Conservation (phyloP, 2,329 filamentous ascomycete genomes). For the Calonectria naviculata region DNA sequence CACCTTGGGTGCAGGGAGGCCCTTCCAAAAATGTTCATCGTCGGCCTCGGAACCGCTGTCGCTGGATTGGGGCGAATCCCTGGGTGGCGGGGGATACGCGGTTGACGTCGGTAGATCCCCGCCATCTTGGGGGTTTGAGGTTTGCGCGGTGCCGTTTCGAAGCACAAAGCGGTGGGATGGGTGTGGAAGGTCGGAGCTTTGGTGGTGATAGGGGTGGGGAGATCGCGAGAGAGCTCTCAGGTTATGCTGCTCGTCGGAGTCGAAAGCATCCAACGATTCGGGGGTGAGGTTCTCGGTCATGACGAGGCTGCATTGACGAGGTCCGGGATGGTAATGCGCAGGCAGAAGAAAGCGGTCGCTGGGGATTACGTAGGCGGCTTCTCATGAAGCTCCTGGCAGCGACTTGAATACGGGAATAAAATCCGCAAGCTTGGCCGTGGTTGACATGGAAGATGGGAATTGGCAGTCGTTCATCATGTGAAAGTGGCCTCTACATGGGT, state of each 20-base stretch:
- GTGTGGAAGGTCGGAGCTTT: slow-evolving; percentile 65
- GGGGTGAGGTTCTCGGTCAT: slow-evolving; percentile 60
- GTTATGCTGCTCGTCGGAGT: slow-evolving; percentile 49
- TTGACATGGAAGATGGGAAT: slow-evolving; percentile 30
- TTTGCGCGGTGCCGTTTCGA: slow-evolving; percentile 31
- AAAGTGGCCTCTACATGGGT: slow-evolving; percentile 43
- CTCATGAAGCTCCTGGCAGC: slow-evolving; percentile 23
- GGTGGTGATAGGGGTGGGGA: slow-evolving; percentile 75
- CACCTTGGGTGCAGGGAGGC: slow-evolving; percentile 81
- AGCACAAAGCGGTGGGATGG: slow-evolving; percentile 54
- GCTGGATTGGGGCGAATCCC: slow-evolving; percentile 73
- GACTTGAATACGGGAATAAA: slow-evolving; percentile 23
- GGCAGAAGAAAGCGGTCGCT: slow-evolving; percentile 17
- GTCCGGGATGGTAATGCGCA: slow-evolving; percentile 33
- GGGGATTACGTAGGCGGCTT: slow-evolving; percentile 16
- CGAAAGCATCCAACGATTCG: slow-evolving; percentile 45
- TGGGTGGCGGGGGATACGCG: slow-evolving; percentile 49
- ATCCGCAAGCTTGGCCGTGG: slow-evolving; percentile 33
- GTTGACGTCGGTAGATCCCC: slow-evolving; percentile 37
- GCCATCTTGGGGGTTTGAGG: slow-evolving; percentile 29
- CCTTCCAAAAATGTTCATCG: slow-evolving; percentile 89
- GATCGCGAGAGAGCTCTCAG: slow-evolving; percentile 68
- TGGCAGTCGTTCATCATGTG: slow-evolving; percentile 38
- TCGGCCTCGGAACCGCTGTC: slow-evolving; percentile 96
- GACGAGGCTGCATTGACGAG: slow-evolving; percentile 47